Conservation (phyloP, 2,329 filamentous ascomycete species). For the Aureobasidium namibiae region DNA sequence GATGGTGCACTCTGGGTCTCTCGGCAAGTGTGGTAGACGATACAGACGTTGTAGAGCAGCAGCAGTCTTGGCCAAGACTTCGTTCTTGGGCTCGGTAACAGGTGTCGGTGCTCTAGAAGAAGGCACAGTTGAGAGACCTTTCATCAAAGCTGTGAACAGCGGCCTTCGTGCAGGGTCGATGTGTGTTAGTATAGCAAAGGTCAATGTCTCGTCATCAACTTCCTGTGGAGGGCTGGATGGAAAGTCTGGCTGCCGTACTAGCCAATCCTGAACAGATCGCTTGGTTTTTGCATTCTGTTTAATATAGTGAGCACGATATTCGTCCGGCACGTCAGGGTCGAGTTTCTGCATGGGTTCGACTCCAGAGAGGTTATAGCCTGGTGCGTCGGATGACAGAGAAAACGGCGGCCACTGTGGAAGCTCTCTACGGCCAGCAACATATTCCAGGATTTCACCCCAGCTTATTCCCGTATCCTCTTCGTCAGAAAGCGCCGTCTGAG, state of each 20-base stretch:
- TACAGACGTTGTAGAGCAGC: slow-evolving; percentile 80
- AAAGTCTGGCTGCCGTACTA: slow-evolving; percentile 68
- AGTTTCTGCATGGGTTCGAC: slow-evolving; percentile 64
- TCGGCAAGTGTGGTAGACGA: slow-evolving; percentile 60
- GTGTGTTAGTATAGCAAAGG: slow-evolving; percentile 88
- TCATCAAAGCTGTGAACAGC: slow-evolving; percentile 73
- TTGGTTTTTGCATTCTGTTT: slow-evolving; percentile 89
- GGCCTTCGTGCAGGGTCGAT: slow-evolving; percentile 67
- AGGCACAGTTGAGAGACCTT: slow-evolving; percentile 46
- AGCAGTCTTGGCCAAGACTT: slow-evolving; percentile 66
- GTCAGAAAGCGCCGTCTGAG: slow-evolving; percentile 35
- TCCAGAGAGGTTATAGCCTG: slow-evolving; percentile 42
- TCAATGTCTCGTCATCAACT: slow-evolving; percentile 86
- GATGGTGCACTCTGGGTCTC: slow-evolving; percentile 77
- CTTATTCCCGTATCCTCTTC: slow-evolving; percentile 62
- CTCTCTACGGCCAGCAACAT: slow-evolving; percentile 80
- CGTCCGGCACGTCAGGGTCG: slow-evolving; percentile 88
- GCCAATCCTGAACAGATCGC: slow-evolving; percentile 83
- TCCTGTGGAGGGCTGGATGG: slow-evolving; percentile 72
- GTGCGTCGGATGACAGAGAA: slow-evolving; percentile 51
- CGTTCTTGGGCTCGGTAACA: slow-evolving; percentile 36
- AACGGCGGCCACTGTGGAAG: slow-evolving; percentile 87
- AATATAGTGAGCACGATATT: slow-evolving; percentile 86
- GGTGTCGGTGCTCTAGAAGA: slow-evolving; percentile 61
- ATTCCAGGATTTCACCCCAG: slow-evolving; percentile 92